phyloP scores from a whole-genome alignment of 352 stramenopile species.

The Phytopythium helicoides region DNA sequence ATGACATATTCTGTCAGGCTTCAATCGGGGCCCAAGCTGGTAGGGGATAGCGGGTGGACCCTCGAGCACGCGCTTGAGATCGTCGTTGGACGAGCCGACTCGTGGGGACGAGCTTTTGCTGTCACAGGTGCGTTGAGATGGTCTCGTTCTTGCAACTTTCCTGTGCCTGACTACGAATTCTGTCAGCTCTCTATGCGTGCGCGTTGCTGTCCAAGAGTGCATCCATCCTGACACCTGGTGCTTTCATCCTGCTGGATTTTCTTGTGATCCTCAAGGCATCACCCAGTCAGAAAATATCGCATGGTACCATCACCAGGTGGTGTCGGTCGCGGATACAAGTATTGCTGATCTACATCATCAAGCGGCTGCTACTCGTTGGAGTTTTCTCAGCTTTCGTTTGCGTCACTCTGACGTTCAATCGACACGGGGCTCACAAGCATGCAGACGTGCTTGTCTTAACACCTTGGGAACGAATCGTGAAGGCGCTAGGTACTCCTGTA shows the following conservation, averaged over 20 bases:
- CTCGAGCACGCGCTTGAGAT: not conserved
- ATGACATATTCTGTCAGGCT: not conserved
- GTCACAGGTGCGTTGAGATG: not conserved
- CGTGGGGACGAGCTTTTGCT: conserved; percentile 2
- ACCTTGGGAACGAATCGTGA: conserved; percentile 38
- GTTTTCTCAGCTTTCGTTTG: conserved; percentile 19
- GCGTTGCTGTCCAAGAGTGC: conserved; percentile 58
- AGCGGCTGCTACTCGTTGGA: too few relatives aligned
- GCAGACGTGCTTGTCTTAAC: conserved; percentile 42
- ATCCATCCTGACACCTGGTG: conserved; percentile 34
- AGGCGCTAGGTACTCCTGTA: conserved; percentile 30
- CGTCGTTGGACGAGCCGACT: conserved; percentile 1
- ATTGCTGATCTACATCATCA: too few relatives aligned
- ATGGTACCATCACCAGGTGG: not conserved
- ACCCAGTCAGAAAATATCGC: too few relatives aligned
- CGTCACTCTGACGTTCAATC: conserved; percentile 47
- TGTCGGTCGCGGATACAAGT: not conserved
- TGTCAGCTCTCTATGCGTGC: conserved; percentile 28
- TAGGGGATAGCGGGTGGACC: not conserved
- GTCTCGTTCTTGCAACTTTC: conserved; percentile 6
- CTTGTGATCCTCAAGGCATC: conserved; percentile 15
- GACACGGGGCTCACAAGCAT: conserved; percentile 26
- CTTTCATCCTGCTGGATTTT: conserved; percentile 37
- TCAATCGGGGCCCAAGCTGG: too few relatives aligned
- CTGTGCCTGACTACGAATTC: conserved; percentile 12